Evolutionary conservation across 345 rosid species (phyloP), one percentile per base, ranked within the genome.

Genomic region (Populus simonii): DNA sequence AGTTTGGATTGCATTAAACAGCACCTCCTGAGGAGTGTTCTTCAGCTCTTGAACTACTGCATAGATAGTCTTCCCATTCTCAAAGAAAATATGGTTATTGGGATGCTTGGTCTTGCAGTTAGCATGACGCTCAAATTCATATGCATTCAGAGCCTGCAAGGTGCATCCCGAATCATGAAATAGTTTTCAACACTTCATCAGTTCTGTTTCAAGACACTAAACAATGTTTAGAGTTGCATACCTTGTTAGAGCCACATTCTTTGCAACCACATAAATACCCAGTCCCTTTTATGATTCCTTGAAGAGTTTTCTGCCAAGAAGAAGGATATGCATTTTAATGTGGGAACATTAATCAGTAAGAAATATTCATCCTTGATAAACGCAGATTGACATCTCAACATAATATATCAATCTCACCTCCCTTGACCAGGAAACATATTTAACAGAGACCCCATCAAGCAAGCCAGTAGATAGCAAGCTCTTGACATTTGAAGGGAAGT

Each of bases 41-140:
- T 91, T 88, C 72, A 94, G 82, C 81, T 92, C 98, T 73, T 92
- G 98, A 69, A 94, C 98, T 79, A 94, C 89, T 85, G 90, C 95
- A 88, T 92, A 94, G 31, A 94, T 92, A 1, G 98, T 93, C 92
- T 93, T 94, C 73, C 98, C 97, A 75, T 93, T 94, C 74, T 94
- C 97, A 72, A 93, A 94, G 89, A 85, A 93, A n/a, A 94, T 94
- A 83, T 90, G 98, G 84, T 90, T 94, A 87, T 94, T 94, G 1
- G 98, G 98, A 88, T 94, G 98, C 80, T 94, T 94, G 47, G 98
- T 91, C 82, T 94, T 94, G 87, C 90, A 89, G 70, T 91, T 88
- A n/a, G 97, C 96, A 70, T 94, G 98, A 45, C 90, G 92, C 86
- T 93, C 98, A 73, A 94, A 92, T 78, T 90, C 98, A 73, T 89